These are phyloP conservation scores for Serendipita sp. DNA, from an alignment of 768 basidiomycete genomes.

Conservation along the genomic window DNA sequence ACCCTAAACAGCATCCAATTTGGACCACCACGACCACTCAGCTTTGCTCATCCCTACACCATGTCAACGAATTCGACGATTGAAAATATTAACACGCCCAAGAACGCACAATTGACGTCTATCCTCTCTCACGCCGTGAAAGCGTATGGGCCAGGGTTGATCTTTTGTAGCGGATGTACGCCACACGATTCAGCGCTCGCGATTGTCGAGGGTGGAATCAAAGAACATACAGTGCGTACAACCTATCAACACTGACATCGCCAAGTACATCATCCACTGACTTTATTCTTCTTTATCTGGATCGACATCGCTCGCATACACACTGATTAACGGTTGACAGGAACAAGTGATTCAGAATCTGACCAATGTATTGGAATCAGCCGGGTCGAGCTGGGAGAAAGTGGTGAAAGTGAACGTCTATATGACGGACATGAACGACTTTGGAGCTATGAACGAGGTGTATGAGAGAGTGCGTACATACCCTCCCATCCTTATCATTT, in stretches of 20 bases:
- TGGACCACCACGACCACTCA: too few species aligned
- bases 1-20: too few species aligned
- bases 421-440: constrained; percentile 44
- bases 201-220: constrained; percentile 38
- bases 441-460: constrained; percentile 37
- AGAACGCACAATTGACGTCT: constrained; percentile 29
- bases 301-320: too few species aligned
- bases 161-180: constrained; percentile 46
- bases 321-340: constrained; percentile 17
- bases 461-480: constrained; percentile 24
- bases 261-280: too few species aligned
- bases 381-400: constrained; percentile 46
- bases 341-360: constrained; percentile 43
- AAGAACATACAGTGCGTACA: constrained; percentile 38
- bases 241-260: too few species aligned
- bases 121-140: constrained; percentile 31
- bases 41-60: too few species aligned
- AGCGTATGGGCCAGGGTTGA: constrained; percentile 30
- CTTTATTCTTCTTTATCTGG: too few species aligned
- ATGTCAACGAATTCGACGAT: constrained; percentile 14
- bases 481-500: neutral
- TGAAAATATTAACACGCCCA: constrained; percentile 38
- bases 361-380: constrained; percentile 34
- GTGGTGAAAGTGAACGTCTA: constrained; percentile 41
- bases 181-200: constrained; percentile 34